Percentiles rank a stretch among this genome's conserved stretches.
Conservation (phyloP, 2,329 filamentous ascomycete genomes). For the Phymatotrichopsis omnivora region DNA sequence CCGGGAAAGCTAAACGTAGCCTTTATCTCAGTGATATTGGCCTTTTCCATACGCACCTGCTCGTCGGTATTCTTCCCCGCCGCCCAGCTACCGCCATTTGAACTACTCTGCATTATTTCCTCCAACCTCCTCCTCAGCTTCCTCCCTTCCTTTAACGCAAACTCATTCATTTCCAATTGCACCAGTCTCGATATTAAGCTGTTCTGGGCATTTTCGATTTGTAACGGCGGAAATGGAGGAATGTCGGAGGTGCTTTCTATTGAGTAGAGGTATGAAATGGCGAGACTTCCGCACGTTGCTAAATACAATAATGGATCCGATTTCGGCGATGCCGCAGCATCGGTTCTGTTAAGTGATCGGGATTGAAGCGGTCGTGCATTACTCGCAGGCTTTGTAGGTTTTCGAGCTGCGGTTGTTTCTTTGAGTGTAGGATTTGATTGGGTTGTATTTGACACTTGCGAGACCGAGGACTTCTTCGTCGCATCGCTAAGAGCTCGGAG, state of each 20-base stretch:
- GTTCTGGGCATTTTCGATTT: slow-evolving; percentile 27
- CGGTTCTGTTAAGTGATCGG: slow-evolving; percentile 19
- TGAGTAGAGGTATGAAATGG: slow-evolving; percentile 27
- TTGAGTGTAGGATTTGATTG: background rate
- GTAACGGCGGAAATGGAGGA: slow-evolving; percentile 17
- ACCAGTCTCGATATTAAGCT: slow-evolving; percentile 24
- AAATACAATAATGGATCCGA: slow-evolving; percentile 18
- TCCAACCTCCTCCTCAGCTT: slow-evolving; percentile 24
- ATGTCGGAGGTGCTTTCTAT: slow-evolving; percentile 13
- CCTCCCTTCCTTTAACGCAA: slow-evolving; percentile 24
- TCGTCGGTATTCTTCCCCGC: slow-evolving; percentile 4
- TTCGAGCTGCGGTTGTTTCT: slow-evolving; percentile 5
- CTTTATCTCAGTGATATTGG: background rate
- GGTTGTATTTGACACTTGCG: too few relatives aligned
- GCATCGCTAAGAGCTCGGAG: slow-evolving; percentile 20
- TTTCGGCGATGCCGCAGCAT: background rate
- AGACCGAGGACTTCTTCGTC: slow-evolving; percentile 12
- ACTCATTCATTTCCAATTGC: slow-evolving; percentile 23
- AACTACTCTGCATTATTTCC: slow-evolving; percentile 17
- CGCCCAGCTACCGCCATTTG: background rate
- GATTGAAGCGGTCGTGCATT: slow-evolving; percentile 15
- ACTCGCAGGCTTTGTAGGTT: slow-evolving; percentile 6
- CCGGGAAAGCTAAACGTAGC: slow-evolving; percentile 1
- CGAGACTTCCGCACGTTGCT: slow-evolving; percentile 24
- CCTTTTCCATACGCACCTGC: background rate